A percentile compares a stretch with the other conserved stretches of the same genome.
These are phyloP conservation scores for Piper betle DNA, from an alignment of 164 flowering plant genomes.

Conservation along the genomic window DNA sequence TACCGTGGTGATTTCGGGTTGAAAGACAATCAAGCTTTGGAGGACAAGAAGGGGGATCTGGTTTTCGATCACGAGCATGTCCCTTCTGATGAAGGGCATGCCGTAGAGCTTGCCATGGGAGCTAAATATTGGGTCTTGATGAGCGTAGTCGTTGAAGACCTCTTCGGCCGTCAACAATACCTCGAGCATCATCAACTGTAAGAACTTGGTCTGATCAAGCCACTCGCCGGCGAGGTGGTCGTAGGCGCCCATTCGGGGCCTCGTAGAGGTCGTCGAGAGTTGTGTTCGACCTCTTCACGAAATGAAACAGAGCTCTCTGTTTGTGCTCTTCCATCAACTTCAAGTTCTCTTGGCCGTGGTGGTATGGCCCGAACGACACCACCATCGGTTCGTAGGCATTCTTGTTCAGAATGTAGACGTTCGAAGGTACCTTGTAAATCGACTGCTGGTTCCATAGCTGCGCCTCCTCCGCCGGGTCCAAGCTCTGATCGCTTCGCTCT, in stretches of 20 bases:
- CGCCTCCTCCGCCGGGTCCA: conserved; percentile 7
- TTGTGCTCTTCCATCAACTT: conserved; percentile 41
- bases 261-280: conserved; percentile 14
- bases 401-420: conserved; percentile 8
- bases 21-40: conserved; percentile 19
- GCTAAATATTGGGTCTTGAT: conserved; percentile 50
- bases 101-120: conserved; percentile 33
- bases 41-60: conserved; percentile 45
- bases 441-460: conserved; percentile 20
- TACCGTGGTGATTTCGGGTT: conserved; percentile 13
- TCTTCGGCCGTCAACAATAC: conserved; percentile 13
- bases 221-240: conserved; percentile 21
- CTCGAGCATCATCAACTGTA: conserved; percentile 40
- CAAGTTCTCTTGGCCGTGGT: conserved; percentile 22
- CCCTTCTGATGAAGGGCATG: conserved; percentile 37
- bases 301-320: conserved; percentile 37
- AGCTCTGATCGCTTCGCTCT: background rate
- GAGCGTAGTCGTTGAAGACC: conserved; percentile 21
- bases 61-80: conserved; percentile 57
- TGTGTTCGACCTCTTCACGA: conserved; percentile 26
- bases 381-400: conserved; percentile 27
- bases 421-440: conserved; percentile 15
- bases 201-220: conserved; percentile 15
- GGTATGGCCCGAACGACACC: conserved; percentile 48
- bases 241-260: conserved; percentile 17